Evolutionary conservation across 139 green algal species (phyloP).

Genomic region (Nannochloris sp.): DNA sequence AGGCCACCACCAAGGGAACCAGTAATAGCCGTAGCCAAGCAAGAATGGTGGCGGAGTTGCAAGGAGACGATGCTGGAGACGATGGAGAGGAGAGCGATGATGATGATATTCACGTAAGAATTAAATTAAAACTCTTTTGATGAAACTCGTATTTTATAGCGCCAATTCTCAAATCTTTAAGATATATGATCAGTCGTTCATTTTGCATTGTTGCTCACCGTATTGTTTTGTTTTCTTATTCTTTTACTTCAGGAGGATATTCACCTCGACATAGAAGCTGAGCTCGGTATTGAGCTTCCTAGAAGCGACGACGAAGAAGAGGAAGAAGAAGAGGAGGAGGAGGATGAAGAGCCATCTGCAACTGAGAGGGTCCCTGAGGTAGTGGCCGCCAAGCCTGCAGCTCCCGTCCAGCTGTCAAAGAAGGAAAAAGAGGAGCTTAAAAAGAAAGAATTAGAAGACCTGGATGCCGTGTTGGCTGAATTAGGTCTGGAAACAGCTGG

Average conservation of each 20-base stretch:
- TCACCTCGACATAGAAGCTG: constrained; percentile 35
- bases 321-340: constrained; percentile 26
- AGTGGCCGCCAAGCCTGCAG: neutral
- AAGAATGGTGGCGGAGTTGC: neutral
- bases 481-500: constrained; percentile 34
- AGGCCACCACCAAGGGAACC: no score
- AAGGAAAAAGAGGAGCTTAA: constrained; percentile 48
- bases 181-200: neutral
- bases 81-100: constrained; percentile 14
- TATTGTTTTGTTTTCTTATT: neutral
- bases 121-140: neutral
- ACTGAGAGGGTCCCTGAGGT: neutral
- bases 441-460: constrained; percentile 44
- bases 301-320: constrained; percentile 41
- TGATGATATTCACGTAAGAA: constrained; percentile 4
- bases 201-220: no score
- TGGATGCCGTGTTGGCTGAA: constrained; percentile 42
- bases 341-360: constrained; percentile 10
- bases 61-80: neutral
- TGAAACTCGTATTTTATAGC: no score
- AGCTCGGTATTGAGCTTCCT: constrained; percentile 42
- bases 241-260: constrained; percentile 9
- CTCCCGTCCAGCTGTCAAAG: constrained; percentile 36
- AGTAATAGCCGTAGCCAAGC: no score
- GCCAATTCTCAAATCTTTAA: neutral